Percentiles rank a stretch among this genome's conserved stretches.
Conservation (phyloP, 345 rosid species). For the Cochlearia excelsa region DNA sequence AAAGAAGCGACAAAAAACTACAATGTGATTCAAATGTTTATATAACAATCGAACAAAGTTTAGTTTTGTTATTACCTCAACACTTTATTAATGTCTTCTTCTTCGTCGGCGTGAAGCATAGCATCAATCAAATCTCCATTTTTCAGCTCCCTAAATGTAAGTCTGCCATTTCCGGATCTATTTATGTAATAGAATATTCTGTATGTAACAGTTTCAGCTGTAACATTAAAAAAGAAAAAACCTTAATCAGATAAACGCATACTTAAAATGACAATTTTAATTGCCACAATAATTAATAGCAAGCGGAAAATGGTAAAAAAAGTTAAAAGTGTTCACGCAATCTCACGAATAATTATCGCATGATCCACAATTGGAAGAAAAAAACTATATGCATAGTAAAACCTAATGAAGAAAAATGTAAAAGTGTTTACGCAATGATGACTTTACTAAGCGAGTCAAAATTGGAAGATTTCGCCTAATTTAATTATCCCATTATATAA, state of each 20-base stretch:
- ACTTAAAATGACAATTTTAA: no score
- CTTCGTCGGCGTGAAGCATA: slow-evolving; percentile 92
- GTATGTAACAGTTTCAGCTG: slow-evolving; percentile 88
- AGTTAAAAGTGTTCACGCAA: background rate
- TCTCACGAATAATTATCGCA: slow-evolving; percentile 1
- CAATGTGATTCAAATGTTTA: background rate
- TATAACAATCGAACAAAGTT: background rate
- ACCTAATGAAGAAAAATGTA: no score
- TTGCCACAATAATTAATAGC: no score
- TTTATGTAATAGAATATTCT: slow-evolving; percentile 47
- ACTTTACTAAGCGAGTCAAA: no score
- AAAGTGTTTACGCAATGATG: no score
- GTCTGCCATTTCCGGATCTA: slow-evolving; percentile 85
- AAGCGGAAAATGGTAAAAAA: background rate
- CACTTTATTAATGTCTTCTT: slow-evolving; percentile 97
- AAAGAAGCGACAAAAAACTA: background rate
- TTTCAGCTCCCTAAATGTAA: slow-evolving; percentile 85
- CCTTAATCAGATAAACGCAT: no score
- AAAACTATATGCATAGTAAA: no score
- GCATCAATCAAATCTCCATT: slow-evolving; percentile 85
- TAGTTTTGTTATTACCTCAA: slow-evolving; percentile 53
- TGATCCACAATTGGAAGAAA: background rate
- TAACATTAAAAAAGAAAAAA: slow-evolving; percentile 22
- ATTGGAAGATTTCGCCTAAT: no score
- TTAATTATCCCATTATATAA: background rate